Base-by-base conservation (phyloP, 805 yeast genomes). In the Sugiyamaella chiloensis region DNA sequence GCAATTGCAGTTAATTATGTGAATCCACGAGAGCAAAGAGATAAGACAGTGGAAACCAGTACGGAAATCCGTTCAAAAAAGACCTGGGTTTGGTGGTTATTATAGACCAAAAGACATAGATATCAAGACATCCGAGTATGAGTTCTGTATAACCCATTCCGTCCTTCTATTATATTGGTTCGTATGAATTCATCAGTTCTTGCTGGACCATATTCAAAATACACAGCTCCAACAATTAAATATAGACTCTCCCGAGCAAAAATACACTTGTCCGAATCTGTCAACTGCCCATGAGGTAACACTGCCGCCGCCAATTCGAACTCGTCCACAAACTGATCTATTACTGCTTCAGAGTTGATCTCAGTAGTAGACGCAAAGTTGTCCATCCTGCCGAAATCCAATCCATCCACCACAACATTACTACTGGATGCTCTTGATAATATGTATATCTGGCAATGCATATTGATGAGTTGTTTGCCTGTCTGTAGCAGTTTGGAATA, bases 161-260 rank as follows among this genome's bases (percentile, higher is more conserved):
- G 24, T 7, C 50, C 50, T 14, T 32, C 36, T 4, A 47, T 47
- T 14, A 47, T 20, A 7, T 32, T 9, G 23, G 14, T 37, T 14
- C 30, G 17, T 5, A 48, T 37, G 34, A 44, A 48, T 21, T 36
- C 24, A n/a, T 24, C 20, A 6, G 44, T 30, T 35, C 23, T 24
- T 14, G 30, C 14, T 4, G 39, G 21, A 6, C 51, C 48, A 23
- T 48, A 27, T 20, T 34, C 37, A 17, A 46, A 42, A 35, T 42
- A 44, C 4, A 47, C 50, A 4, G 50, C 50, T 14, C 50, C 50
- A 9, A 47, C 24, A 23, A 47, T 17, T 8, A 47, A 30, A 35
- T 23, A 14, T 21, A 42, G 23, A 11, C 41, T 44, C 8, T 47
- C 46, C 9, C 32, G 42, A 8, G 47, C 20, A 5, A 39, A 21